phyloP scores from a whole-genome alignment of 1,284 basidiomycete species.

The Melampsora americana region DNA sequence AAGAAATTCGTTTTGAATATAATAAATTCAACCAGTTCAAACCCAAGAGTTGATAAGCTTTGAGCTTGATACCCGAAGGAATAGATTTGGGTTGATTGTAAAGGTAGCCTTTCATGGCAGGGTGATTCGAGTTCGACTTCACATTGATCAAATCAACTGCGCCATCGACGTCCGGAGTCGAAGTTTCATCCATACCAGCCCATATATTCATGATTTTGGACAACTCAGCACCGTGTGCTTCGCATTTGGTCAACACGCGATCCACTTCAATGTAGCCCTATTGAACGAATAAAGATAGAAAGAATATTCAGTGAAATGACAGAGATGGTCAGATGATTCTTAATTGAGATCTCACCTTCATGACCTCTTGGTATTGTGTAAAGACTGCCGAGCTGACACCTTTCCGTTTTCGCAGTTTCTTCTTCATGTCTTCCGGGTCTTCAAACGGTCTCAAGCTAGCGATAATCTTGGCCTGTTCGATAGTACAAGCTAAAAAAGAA shows the following conservation, averaged over 20 bases:
- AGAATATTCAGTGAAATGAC: background rate
- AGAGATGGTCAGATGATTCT: background rate
- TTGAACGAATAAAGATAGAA: background rate
- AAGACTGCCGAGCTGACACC: constrained; percentile 87
- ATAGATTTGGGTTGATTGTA: constrained; percentile 71
- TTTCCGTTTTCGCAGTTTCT: constrained; percentile 79
- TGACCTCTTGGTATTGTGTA: constrained; percentile 81
- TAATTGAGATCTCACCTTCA: constrained; percentile 59
- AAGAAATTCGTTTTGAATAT: constrained; percentile 75
- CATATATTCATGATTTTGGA: constrained; percentile 72
- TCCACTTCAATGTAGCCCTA: constrained; percentile 81
- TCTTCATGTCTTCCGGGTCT: constrained; percentile 71
- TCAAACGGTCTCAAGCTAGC: constrained; percentile 76
- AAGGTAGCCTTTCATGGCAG: constrained; percentile 60
- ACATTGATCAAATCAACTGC: constrained; percentile 55
- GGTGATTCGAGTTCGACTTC: constrained; percentile 53
- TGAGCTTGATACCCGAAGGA: constrained; percentile 70
- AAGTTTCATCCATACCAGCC: constrained; percentile 58
- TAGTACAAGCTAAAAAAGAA: constrained; percentile 70
- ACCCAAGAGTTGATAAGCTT: constrained; percentile 96
- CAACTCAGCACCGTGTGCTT: constrained; percentile 68
- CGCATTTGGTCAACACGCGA: constrained; percentile 79
- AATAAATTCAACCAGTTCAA: constrained; percentile 94
- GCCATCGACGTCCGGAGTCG: constrained; percentile 53
- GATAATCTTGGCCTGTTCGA: constrained; percentile 76